Evolutionary conservation across 164 flowering plant species (phyloP), one percentile per base, ranked within the genome.

Genomic region (Magnolia changhungtana): DNA sequence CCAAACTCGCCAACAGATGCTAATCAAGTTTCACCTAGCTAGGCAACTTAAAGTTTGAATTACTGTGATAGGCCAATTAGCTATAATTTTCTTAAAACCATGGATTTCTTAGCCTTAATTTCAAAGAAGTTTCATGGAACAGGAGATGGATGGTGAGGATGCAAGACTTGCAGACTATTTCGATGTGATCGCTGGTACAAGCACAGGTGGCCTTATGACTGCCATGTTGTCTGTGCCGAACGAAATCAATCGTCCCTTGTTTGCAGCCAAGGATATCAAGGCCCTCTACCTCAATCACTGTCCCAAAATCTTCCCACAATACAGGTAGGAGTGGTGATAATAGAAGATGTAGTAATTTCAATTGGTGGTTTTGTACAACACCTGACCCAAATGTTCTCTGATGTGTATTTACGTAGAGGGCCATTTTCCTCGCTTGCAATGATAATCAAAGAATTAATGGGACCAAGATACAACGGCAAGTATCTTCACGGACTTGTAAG

Each of bases 131-230:
- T n/a, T 24, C 27, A 9, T 71, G 79, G 18, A 59, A 55, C 67
- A 86, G 87, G 82, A 80, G 49, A 13, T 85, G 50, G 89, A 85
- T 74, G 87, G 87, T 3, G 74, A 67, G 67, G 80, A 83, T 51
- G 87, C 75, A 45, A 80, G 89, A 52, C 59, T 87, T 24, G 87
- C 87, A 58, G 89, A 87, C 69, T 87, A 85, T 58, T 87, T 87
- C 63, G 89, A 87, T 27, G 82, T 85, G 67, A 79, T 87, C 8
- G 80, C 86, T 24, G 87, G 89, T 59, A 85, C 89, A 37, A 85
- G 87, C 64, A 86, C 89, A 0, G 89, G 89, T 1, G 86, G 87
- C 11, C 82, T 84, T 10, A 73, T 85, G 8, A 74, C 87, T 0
- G 74, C 85, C 63, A 83, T 87, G 89, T 69, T 87, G 24, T 52